These are phyloP conservation scores for Capsicum baccatum DNA, from an alignment of 257 asterid genomes.

Conservation along the genomic window DNA sequence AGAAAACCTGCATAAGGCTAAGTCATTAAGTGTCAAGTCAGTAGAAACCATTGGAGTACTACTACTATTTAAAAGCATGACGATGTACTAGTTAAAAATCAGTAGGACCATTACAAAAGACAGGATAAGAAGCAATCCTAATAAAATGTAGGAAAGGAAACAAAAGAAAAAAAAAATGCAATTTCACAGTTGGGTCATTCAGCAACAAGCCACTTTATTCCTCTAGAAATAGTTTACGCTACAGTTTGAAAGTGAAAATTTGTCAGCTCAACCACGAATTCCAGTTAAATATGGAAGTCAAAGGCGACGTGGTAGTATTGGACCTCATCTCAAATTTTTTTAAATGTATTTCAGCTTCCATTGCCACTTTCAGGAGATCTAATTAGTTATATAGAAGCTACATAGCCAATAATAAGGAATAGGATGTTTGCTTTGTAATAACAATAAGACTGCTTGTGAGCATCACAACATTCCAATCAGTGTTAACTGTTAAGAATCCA, in stretches of 20 bases:
- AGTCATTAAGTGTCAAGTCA: slow-evolving; percentile 69
- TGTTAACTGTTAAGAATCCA: slow-evolving; percentile 9
- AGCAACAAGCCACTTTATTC: slow-evolving; percentile 14
- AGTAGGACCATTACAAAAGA: neutral
- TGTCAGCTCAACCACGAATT: slow-evolving; percentile 13
- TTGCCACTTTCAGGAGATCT: neutral
- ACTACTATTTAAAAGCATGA: slow-evolving; percentile 24
- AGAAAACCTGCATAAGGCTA: slow-evolving; percentile 85
- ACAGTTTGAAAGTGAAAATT: neutral
- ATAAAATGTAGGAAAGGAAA: slow-evolving; percentile 6
- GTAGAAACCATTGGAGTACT: slow-evolving; percentile 46
- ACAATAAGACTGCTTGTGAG: neutral
- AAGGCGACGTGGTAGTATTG: neutral
- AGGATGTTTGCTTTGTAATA: neutral
- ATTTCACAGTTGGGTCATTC: slow-evolving; percentile 24
- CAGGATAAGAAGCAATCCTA: slow-evolving; percentile 17
- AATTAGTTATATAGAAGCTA: slow-evolving; percentile 1
- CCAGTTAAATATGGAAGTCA: slow-evolving; percentile 21
- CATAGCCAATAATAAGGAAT: neutral
- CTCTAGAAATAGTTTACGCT: neutral
- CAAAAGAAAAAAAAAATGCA: neutral
- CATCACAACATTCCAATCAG: neutral
- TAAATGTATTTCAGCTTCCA: slow-evolving; percentile 1
- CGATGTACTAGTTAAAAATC: neutral
- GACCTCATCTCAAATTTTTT: neutral